phyloP scores from a whole-genome alignment of 2,329 filamentous ascomycete species.

The Alternaria arbusti region DNA sequence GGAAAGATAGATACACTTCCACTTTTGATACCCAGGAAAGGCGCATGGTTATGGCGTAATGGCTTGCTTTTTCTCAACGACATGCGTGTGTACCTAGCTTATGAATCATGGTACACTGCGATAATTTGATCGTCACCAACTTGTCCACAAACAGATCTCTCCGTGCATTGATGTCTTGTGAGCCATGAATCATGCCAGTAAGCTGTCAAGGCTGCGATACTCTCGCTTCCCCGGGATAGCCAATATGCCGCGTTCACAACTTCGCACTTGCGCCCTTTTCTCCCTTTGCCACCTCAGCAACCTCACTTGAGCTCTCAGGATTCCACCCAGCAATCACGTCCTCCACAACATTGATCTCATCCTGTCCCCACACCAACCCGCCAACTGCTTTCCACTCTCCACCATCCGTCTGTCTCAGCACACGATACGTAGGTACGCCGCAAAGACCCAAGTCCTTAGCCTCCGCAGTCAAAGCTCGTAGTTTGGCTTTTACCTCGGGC shows the following conservation, averaged over 20 bases:
- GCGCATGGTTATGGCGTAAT: background rate
- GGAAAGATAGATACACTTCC: background rate
- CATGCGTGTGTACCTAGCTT: background rate
- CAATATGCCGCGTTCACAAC: background rate
- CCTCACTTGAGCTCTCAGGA: slow-evolving; percentile 2
- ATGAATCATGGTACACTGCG: background rate
- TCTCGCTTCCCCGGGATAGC: background rate
- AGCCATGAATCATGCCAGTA: background rate
- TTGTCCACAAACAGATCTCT: background rate
- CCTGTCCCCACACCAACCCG: slow-evolving; percentile 44
- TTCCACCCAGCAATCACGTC: slow-evolving; percentile 45
- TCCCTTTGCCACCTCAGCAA: slow-evolving; percentile 14
- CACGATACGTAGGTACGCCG: slow-evolving; percentile 43
- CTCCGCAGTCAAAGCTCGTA: slow-evolving; percentile 39
- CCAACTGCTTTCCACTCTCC: slow-evolving; percentile 25
- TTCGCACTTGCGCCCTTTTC: background rate
- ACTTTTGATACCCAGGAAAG: background rate
- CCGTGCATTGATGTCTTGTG: background rate
- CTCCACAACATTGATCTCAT: slow-evolving; percentile 42
- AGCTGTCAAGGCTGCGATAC: background rate
- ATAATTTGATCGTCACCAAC: background rate
- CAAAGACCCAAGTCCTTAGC: slow-evolving; percentile 41
- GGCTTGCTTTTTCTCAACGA: background rate
- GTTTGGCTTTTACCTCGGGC: slow-evolving; percentile 28
- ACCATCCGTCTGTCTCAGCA: slow-evolving; percentile 19